These are phyloP conservation scores for Rhizopogon vesiculosus DNA, from an alignment of 768 basidiomycete genomes.

Conservation along the genomic window DNA sequence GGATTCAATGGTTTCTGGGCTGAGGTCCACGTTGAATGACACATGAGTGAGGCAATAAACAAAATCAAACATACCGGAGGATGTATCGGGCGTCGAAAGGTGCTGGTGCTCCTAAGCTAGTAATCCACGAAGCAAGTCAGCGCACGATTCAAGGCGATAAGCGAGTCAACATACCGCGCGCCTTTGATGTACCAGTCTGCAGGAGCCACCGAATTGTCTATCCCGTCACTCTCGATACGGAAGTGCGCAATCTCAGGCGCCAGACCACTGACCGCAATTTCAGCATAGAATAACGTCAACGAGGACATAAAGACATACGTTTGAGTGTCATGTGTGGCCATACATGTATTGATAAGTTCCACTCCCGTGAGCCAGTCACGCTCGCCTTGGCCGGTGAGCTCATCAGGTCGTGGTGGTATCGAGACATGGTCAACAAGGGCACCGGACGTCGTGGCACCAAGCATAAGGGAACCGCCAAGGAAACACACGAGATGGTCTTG, in stretches of 20 bases:
- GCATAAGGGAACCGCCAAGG: constrained; percentile 86
- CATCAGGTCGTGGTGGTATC: constrained; percentile 58
- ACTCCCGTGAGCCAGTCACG: constrained; percentile 82
- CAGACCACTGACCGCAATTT: constrained; percentile 52
- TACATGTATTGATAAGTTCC: constrained; percentile 83
- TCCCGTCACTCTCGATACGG: constrained; percentile 53
- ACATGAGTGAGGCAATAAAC: background rate
- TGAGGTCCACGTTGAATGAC: constrained; percentile 18
- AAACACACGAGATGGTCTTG: constrained; percentile 98
- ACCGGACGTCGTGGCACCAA: constrained; percentile 75
- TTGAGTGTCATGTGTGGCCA: constrained; percentile 77
- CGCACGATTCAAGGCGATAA: background rate
- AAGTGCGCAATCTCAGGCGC: constrained; percentile 91
- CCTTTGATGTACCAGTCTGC: constrained; percentile 94
- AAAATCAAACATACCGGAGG: constrained; percentile 52
- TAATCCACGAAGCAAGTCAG: constrained; percentile 3
- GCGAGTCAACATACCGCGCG: constrained; percentile 39
- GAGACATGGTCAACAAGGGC: constrained; percentile 50
- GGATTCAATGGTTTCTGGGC: constrained; percentile 93
- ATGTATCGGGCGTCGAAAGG: constrained; percentile 90
- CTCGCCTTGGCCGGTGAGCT: constrained; percentile 56
- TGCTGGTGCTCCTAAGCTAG: constrained; percentile 19
- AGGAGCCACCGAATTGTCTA: constrained; percentile 32
- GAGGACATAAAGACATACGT: constrained; percentile 49
- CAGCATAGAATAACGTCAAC: background rate